Evolutionary conservation across 2,329 filamentous ascomycete species (phyloP).

Genomic region (Botrytis pseudocinerea): DNA sequence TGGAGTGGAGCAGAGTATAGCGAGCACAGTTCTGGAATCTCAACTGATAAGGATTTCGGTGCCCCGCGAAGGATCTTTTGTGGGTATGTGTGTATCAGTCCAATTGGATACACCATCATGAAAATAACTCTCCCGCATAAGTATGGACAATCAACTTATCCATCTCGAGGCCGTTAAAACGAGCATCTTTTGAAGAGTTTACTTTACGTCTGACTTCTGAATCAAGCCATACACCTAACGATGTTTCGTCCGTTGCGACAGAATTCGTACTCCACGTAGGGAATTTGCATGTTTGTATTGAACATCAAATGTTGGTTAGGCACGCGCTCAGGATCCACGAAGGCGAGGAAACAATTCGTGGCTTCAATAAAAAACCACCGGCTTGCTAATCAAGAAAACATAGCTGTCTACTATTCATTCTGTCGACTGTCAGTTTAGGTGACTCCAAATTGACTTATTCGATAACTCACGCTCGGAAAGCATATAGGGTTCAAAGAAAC

Average conservation of each 20-base stretch:
- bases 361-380: not conserved
- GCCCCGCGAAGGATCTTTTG: slow-evolving; percentile 4
- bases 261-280: too few species aligned
- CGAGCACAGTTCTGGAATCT: not conserved
- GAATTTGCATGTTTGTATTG: not conserved
- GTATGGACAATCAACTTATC: not conserved
- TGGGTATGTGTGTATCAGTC: not conserved
- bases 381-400: not conserved
- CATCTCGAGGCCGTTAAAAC: not conserved
- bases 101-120: not conserved
- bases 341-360: not conserved
- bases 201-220: not conserved
- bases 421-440: not conserved
- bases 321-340: not conserved
- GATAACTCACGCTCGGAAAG: not conserved
- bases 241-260: not conserved
- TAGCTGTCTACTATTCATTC: not conserved
- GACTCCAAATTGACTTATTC: not conserved
- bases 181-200: not conserved
- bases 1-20: not conserved
- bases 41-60: not conserved
- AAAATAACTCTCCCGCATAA: not conserved
- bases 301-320: not conserved
- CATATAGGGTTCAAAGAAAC: not conserved
- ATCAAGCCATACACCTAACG: not conserved